Evolutionary conservation across 2,329 filamentous ascomycete genomes (phyloP).

Genomic region (Cyphellophora europaea): DNA sequence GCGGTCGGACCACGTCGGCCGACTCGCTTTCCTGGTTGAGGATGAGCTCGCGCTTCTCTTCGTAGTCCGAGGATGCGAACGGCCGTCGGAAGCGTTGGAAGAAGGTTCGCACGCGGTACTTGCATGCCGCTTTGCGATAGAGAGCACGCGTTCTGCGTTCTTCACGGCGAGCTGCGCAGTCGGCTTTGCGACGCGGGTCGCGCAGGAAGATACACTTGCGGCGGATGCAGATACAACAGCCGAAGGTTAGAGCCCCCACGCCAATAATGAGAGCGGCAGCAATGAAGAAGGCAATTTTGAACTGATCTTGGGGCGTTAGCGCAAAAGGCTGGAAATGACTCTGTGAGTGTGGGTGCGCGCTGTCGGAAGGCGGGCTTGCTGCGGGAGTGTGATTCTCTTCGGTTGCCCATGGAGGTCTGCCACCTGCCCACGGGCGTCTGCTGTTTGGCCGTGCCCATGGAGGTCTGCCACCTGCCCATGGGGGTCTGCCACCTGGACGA

Average conservation of each 20-base stretch:
- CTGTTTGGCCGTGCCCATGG: constrained; percentile 1
- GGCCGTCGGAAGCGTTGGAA: constrained; percentile 32
- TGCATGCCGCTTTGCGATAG: constrained; percentile 44
- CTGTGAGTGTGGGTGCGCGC: not conserved
- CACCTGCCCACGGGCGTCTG: constrained; percentile 2
- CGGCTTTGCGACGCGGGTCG: constrained; percentile 40
- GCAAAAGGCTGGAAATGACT: too few species aligned
- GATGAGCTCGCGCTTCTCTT: too few species aligned
- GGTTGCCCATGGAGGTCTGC: constrained; percentile 2
- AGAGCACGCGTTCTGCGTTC: constrained; percentile 42
- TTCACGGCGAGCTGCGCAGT: constrained; percentile 44
- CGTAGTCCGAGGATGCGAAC: too few species aligned
- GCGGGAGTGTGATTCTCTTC: not conserved
- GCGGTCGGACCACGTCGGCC: constrained; percentile 36
- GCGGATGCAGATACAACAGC: constrained; percentile 34
- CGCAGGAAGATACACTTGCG: constrained; percentile 33
- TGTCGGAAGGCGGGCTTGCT: not conserved
- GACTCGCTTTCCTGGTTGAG: constrained; percentile 36
- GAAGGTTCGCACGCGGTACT: constrained; percentile 41
- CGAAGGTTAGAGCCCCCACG: constrained; percentile 30
- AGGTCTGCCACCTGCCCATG: not conserved
- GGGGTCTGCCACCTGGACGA: constrained; percentile 2
- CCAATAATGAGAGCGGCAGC: constrained; percentile 28
- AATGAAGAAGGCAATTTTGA: constrained; percentile 6
- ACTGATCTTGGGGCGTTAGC: not conserved